These are phyloP conservation scores for Eragrostis curvula DNA, from an alignment of 176 grass and related monocot genomes.

Conservation along the genomic window DNA sequence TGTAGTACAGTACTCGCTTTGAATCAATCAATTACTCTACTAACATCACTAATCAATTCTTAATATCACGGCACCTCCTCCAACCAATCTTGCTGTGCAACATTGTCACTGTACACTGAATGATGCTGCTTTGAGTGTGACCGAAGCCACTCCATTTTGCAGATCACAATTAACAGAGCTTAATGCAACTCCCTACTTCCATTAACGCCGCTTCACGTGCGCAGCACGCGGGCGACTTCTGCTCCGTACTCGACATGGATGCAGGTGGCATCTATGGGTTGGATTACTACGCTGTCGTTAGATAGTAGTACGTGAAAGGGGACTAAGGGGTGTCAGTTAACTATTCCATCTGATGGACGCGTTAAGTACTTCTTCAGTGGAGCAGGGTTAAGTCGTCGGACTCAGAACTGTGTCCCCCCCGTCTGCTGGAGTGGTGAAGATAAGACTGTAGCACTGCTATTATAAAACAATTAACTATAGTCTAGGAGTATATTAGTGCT, in stretches of 20 bases:
- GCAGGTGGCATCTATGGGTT: slow-evolving; percentile 1
- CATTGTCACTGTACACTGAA: neutral
- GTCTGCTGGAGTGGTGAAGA: slow-evolving; percentile 18
- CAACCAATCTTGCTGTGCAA: neutral
- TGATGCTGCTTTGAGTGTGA: neutral
- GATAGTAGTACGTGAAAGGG: neutral
- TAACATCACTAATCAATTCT: neutral
- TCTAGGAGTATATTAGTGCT: neutral
- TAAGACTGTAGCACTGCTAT: too few relatives aligned
- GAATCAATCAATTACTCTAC: too few relatives aligned
- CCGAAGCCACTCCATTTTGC: neutral
- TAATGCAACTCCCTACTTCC: neutral
- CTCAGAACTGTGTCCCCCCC: too few relatives aligned
- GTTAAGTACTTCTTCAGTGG: slow-evolving; percentile 7
- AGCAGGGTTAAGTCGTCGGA: neutral
- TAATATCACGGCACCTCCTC: neutral
- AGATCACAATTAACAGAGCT: neutral
- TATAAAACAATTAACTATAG: neutral
- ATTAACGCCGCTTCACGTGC: neutral
- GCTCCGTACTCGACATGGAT: too few relatives aligned
- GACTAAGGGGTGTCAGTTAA: neutral
- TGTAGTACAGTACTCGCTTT: too few relatives aligned
- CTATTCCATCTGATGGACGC: neutral
- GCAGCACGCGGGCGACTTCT: neutral
- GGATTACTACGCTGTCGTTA: neutral